phyloP scores from a whole-genome alignment of 2,329 filamentous ascomycete genomes.

The Penicillium digitatum region DNA sequence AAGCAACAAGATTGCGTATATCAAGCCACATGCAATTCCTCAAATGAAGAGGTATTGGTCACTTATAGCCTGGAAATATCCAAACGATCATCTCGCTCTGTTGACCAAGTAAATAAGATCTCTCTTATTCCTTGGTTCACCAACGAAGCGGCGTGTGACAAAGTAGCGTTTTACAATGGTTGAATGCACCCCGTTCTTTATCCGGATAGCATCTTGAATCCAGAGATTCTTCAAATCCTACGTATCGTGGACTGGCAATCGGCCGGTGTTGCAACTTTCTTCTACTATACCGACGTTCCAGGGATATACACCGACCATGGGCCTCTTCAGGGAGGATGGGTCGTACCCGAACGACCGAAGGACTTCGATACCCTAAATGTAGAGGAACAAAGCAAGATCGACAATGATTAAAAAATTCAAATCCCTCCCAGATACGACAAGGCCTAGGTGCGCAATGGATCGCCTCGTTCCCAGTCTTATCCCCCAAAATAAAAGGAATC shows the following conservation, averaged over 20 bases:
- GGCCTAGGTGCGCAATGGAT: constrained; percentile 28
- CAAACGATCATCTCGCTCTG: constrained; percentile 23
- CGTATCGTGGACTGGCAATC: constrained; percentile 28
- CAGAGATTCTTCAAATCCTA: constrained; percentile 22
- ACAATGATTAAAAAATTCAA: constrained; percentile 32
- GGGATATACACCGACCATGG: constrained; percentile 29
- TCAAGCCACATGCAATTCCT: constrained; percentile 20
- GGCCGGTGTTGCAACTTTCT: constrained; percentile 22
- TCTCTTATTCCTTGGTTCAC: constrained; percentile 17
- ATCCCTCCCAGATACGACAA: constrained; percentile 36
- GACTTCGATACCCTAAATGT: constrained; percentile 25
- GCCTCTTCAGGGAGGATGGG: constrained; percentile 30
- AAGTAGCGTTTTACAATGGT: constrained; percentile 11
- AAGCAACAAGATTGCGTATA: constrained; percentile 26
- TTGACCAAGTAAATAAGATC: constrained; percentile 24
- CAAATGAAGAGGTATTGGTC: constrained; percentile 29
- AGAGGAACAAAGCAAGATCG: constrained; percentile 25
- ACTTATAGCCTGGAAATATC: constrained; percentile 18
- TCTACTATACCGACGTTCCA: constrained; percentile 30
- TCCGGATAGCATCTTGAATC: constrained; percentile 30
- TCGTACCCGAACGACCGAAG: constrained; percentile 28
- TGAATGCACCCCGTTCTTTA: constrained; percentile 31
- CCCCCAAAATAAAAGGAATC: constrained; percentile 19
- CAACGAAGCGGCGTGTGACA: not conserved
- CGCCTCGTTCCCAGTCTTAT: constrained; percentile 29